A percentile compares a stretch with the other conserved stretches of the same genome.
Evolutionary conservation across 2,329 filamentous ascomycete species (phyloP).

Genomic region (Sporothrix dimorphospora): DNA sequence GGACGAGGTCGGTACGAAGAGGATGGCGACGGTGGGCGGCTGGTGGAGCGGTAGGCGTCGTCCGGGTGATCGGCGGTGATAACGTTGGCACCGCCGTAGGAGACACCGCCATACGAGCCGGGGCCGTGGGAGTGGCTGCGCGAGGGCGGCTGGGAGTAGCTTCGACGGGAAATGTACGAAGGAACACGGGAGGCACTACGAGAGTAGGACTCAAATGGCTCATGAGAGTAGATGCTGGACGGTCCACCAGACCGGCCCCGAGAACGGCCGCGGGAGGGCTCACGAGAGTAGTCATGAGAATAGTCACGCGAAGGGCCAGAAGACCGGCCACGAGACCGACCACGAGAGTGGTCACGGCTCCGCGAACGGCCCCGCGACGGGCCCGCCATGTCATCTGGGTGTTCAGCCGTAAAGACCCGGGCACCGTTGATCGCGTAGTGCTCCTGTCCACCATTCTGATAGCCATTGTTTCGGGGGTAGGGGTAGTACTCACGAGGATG

Average conservation of each 20-base stretch:
- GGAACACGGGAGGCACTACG: background rate
- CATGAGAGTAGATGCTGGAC: background rate
- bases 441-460: background rate
- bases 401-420: background rate
- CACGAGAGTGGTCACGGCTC: background rate
- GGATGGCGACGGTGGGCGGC: background rate
- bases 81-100: background rate
- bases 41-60: background rate
- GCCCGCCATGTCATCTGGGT: background rate
- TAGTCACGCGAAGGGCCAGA: background rate
- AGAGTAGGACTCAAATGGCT: background rate
- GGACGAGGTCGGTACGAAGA: background rate
- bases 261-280: background rate
- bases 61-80: background rate
- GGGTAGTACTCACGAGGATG: background rate
- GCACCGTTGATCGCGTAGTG: background rate
- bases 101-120: background rate
- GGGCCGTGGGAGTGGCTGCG: slow-evolving; percentile 1
- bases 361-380: background rate
- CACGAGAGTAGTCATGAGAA: background rate
- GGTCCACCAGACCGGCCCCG: background rate
- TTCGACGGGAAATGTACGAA: background rate
- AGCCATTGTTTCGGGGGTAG: background rate
- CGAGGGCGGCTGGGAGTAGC: background rate
- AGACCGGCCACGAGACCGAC: background rate